Evolutionary conservation across 1,139 yeast genomes (phyloP), one percentile per base, ranked within the genome.

Genomic region (Suhomyces guaymorum): DNA sequence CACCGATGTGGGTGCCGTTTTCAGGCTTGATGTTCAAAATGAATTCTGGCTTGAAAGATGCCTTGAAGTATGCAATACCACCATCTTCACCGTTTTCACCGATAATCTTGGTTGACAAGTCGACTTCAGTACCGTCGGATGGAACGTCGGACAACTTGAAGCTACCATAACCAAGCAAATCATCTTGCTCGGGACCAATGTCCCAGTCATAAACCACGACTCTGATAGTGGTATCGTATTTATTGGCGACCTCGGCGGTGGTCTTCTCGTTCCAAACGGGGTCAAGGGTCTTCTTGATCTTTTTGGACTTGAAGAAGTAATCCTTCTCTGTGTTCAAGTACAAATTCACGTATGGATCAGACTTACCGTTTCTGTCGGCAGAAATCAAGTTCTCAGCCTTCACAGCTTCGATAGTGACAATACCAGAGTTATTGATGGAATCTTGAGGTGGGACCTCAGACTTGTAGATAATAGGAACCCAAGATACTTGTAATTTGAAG

Each of bases 341-440:
- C 41, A 87, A 73, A 51, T 80, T 75, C 39, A 81, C 73, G 54
- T 80, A 92, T 42, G 99, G 99, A 61, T 92, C 99, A 7, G 96
- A 87, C 56, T 83, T 84, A 36, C 97, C 97, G 47, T 84, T 82
- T 17, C 87, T 70, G 59, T 92, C 99, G 16, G 92, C 94, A 10
- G 96, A 73, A 32, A 83, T 76, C 43, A 94, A 72, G 34, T 77
- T 77, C n/a, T 72, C 73, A 3, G 94, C 97, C 37, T 71, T 71
- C 32, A 80, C 48, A 10, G 86, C 73, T 24, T 74, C 77, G 21
- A 89, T 70, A n/a, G 73, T 70, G 44, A 90, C 63, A 21, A 66
- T 67, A 57, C 99, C 99, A 44, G 81, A 73, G 56, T 89, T 86
- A 35, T 82, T 75, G 44, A 81, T 75, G 32, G 85, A 70, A 59